Evolutionary conservation across 148 eudicot genomes (phyloP), one percentile per base, ranked within the genome.

Genomic region (Pouteria glomerata): DNA sequence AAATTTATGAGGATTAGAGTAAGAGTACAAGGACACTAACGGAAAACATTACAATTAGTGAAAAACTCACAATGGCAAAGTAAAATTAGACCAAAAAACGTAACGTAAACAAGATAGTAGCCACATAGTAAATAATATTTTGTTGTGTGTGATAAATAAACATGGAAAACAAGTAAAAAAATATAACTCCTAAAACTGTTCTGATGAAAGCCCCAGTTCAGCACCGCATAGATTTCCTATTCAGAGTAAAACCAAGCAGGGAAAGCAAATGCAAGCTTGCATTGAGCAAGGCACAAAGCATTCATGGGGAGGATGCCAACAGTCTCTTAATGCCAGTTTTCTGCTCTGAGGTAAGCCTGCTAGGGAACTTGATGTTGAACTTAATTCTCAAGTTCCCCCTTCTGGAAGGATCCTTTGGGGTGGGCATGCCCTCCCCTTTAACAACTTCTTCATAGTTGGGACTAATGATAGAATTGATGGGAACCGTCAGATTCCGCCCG

Each of bases 371-470:
- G 70, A 89, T 87, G 63, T 80, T 82, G 79, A 89, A 89, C 75
- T 89, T 89, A 14, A 89, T 78, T 74, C 81, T 74, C 82, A 89
- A 78, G 57, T 87, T 89, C 16, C 94, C 94, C 51, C 39, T 87
- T 75, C 56, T 85, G 0, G 89, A 79, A 52, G 90, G 94, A 37
- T 89, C 94, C 68, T 89, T 89, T 6, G 90, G 86, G 31, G 81
- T 85, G 7, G 94, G 90, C 94, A 89, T 89, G 5, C 94, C 94
- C 73, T 87, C 95, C 42, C 89, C 91, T 82, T 85, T 85, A 34
- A 89, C 84, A 26, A 85, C 85, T 77, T 89, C 91, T 79, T 89
- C 95, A 48, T 87, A 85, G 4, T 80, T 68, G 4, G 91, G 91
- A 80, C 81, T 74, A 26, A 89, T 82, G 51, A 89, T 77, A 30